These are phyloP conservation scores for Fusarium oxysporum DNA, from an alignment of 2,329 filamentous ascomycete genomes.

Conservation along the genomic window DNA sequence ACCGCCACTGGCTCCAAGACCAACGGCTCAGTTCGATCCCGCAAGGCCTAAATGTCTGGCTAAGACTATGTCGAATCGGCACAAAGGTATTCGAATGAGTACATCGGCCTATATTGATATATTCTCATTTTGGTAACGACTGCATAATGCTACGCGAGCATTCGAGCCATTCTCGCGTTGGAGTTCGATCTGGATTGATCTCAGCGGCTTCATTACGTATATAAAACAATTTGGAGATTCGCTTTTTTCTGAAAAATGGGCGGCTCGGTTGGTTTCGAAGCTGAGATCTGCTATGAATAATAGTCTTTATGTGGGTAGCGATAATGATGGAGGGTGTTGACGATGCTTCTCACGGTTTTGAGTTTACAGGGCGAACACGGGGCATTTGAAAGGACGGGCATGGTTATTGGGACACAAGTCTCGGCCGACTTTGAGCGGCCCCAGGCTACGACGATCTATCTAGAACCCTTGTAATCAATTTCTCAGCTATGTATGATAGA, in stretches of 20 bases:
- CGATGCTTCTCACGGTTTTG: constrained; percentile 46
- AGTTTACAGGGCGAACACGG: constrained; percentile 47
- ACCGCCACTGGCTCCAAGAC: constrained; percentile 66
- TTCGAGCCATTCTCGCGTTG: constrained; percentile 22
- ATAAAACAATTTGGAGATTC: constrained; percentile 44
- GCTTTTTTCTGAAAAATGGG: constrained; percentile 18
- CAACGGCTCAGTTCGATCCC: constrained; percentile 74
- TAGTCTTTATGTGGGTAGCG: constrained; percentile 45
- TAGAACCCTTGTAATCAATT: constrained; percentile 49
- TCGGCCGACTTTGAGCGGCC: constrained; percentile 39
- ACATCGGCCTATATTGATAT: constrained; percentile 1
- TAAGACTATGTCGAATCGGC: background rate
- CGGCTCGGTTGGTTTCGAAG: constrained; percentile 29
- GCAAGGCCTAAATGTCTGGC: constrained; percentile 66
- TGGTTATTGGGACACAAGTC: constrained; percentile 46
- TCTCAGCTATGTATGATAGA: constrained; percentile 48
- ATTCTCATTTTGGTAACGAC: constrained; percentile 9
- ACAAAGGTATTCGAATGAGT: background rate
- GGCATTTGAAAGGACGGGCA: constrained; percentile 45
- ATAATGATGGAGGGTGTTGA: constrained; percentile 48
- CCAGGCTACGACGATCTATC: constrained; percentile 46
- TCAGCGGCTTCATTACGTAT: constrained; percentile 41
- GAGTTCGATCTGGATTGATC: constrained; percentile 36
- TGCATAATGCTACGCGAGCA: constrained; percentile 19
- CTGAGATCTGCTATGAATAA: constrained; percentile 35